A percentile compares a stretch with the other conserved stretches of the same genome.
Conservation (phyloP, 495 filamentous ascomycete genomes). For the Paragyromitra xinjiangensis region DNA sequence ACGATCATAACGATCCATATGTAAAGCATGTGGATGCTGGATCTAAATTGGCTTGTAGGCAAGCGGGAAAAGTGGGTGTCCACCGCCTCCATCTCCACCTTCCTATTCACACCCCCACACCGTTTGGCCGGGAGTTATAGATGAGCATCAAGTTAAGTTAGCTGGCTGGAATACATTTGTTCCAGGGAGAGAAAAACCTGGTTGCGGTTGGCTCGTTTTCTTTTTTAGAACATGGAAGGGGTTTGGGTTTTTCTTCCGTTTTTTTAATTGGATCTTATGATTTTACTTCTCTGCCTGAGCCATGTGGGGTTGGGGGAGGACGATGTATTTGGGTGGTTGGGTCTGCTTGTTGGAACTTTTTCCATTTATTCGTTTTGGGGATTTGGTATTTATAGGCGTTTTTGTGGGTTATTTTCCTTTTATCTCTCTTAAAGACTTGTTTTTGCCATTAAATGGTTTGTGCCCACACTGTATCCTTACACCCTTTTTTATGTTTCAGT, state of each 20-base stretch:
- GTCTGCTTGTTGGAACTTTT: constrained; percentile 29
- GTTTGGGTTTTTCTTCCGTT: background rate
- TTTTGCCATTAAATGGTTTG: constrained; percentile 18
- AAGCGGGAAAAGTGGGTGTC: constrained; percentile 56
- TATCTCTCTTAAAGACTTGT: background rate
- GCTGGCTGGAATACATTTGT: constrained; percentile 17
- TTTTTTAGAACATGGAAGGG: constrained; percentile 27
- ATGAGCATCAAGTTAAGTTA: background rate
- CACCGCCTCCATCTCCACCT: constrained; percentile 56
- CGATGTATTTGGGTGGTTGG: constrained; percentile 17
- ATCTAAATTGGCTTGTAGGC: constrained; percentile 51
- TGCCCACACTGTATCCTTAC: constrained; percentile 2
- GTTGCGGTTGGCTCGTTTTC: background rate
- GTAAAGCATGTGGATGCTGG: constrained; percentile 54
- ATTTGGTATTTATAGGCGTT: constrained; percentile 37
- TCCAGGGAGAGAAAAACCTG: background rate
- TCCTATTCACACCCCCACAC: constrained; percentile 41
- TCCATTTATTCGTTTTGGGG: constrained; percentile 38
- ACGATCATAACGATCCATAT: constrained; percentile 66
- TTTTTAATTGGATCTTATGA: constrained; percentile 8
- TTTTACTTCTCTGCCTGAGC: constrained; percentile 7
- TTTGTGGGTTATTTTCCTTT: constrained; percentile 31
- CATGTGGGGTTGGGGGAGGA: background rate
- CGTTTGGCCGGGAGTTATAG: constrained; percentile 53
- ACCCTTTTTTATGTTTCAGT: constrained; percentile 31